A percentile compares a stretch with the other conserved stretches of the same genome.
phyloP scores from a whole-genome alignment of 129 eudicot species.

The Apium graveolens region DNA sequence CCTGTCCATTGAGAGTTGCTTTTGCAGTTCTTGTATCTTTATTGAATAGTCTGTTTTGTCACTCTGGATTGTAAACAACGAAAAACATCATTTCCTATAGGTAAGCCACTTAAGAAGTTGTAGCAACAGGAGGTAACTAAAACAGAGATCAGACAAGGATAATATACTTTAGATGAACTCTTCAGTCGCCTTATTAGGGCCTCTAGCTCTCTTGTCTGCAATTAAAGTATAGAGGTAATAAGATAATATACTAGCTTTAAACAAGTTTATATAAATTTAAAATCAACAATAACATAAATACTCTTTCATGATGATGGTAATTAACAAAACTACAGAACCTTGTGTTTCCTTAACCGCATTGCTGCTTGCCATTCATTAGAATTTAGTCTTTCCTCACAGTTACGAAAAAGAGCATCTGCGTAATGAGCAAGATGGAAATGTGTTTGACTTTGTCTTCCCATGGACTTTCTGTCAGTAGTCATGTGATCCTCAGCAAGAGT shows the following conservation, averaged over 20 bases:
- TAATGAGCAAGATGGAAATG: conserved; percentile 98
- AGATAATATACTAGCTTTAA: background rate
- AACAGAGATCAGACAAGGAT: conserved; percentile 1
- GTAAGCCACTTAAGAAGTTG: background rate
- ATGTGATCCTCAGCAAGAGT: conserved; percentile 47
- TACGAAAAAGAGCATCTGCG: conserved; percentile 88
- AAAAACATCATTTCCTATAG: conserved; percentile 11
- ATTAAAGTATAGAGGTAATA: background rate
- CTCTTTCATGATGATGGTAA: background rate
- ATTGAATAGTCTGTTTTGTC: conserved; percentile 78
- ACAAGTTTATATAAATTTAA: background rate
- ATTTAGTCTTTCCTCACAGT: conserved; percentile 77
- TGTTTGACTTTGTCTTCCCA: conserved; percentile 59
- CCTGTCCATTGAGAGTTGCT: conserved; percentile 85
- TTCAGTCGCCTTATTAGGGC: conserved; percentile 71
- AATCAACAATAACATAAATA: background rate
- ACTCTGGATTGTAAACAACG: conserved; percentile 35
- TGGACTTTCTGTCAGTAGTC: conserved; percentile 40
- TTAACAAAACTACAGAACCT: conserved; percentile 32
- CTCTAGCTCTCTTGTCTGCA: conserved; percentile 83
- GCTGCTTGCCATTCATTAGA: conserved; percentile 99
- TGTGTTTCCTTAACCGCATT: conserved; percentile 84
- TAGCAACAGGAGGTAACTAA: background rate
- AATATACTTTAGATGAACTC: conserved; percentile 76
- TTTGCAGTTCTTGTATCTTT: conserved; percentile 87